Evolutionary conservation across 2,329 filamentous ascomycete species (phyloP).

Genomic region (Fusarium sp.): DNA sequence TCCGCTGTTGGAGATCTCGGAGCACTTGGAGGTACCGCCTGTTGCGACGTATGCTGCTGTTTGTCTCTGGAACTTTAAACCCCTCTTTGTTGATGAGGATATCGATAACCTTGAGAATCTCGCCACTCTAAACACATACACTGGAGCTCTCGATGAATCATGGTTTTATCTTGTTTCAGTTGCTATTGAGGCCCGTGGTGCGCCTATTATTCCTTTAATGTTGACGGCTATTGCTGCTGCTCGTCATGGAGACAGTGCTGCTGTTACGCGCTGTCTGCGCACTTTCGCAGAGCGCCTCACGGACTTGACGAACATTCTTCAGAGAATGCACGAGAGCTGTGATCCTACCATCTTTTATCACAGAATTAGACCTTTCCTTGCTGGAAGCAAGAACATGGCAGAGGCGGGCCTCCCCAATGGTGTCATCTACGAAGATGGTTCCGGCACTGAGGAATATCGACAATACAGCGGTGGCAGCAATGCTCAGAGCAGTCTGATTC

Average conservation of each 20-base stretch:
- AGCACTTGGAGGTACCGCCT: slow-evolving; percentile 82
- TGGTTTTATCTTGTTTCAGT: slow-evolving; percentile 99
- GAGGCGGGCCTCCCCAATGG: slow-evolving; percentile 90
- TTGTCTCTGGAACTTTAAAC: slow-evolving; percentile 96
- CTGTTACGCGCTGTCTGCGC: slow-evolving; percentile 79
- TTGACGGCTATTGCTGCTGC: slow-evolving; percentile 84
- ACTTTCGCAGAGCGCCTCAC: slow-evolving; percentile 87
- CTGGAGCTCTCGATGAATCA: slow-evolving; percentile 92
- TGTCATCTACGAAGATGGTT: slow-evolving; percentile 85
- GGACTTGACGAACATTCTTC: slow-evolving; percentile 79
- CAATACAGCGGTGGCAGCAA: slow-evolving; percentile 96
- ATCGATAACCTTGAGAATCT: slow-evolving; percentile 88
- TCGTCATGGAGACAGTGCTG: slow-evolving; percentile 71
- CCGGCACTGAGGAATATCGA: slow-evolving; percentile 72
- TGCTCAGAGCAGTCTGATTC: slow-evolving; percentile 94
- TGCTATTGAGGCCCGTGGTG: slow-evolving; percentile 92
- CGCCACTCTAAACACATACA: slow-evolving; percentile 87
- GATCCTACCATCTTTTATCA: slow-evolving; percentile 96
- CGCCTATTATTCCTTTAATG: slow-evolving; percentile 87
- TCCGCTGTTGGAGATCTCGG: slow-evolving; percentile 80
- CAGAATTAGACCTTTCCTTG: slow-evolving; percentile 93
- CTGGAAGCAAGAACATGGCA: slow-evolving; percentile 96
- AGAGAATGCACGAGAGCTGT: slow-evolving; percentile 94
- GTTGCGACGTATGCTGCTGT: slow-evolving; percentile 94
- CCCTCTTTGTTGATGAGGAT: slow-evolving; percentile 82